These are phyloP conservation scores for Globisporangium acanthophoron DNA, from an alignment of 352 stramenopile genomes.

Conservation along the genomic window DNA sequence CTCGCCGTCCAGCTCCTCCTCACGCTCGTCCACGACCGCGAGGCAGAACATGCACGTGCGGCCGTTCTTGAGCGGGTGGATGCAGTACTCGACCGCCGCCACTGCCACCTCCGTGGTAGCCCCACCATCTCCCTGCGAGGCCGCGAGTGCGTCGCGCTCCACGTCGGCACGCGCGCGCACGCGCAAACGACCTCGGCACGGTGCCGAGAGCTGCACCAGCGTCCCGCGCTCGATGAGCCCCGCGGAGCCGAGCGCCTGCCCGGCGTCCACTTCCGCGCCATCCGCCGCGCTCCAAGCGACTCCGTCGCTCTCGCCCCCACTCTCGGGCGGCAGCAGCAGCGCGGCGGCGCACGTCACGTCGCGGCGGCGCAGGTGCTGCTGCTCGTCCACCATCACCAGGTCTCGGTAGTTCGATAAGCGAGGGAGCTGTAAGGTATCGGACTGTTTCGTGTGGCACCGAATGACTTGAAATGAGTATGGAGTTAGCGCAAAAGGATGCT, in stretches of 20 bases:
- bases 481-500: too few relatives aligned
- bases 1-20: constrained; percentile 54
- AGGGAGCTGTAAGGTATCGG: background rate
- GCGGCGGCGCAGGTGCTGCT: constrained; percentile 64
- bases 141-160: background rate
- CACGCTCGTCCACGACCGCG: constrained; percentile 58
- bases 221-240: constrained; percentile 58
- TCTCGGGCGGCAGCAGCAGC: constrained; percentile 14
- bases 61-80: constrained; percentile 66
- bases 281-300: constrained; percentile 43
- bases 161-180: constrained; percentile 7
- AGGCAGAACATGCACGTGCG: constrained; percentile 82
- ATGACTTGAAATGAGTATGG: too few relatives aligned
- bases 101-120: constrained; percentile 18
- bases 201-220: constrained; percentile 50
- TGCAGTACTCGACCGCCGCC: constrained; percentile 74
- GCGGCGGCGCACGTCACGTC: constrained; percentile 29
- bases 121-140: background rate
- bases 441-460: too few relatives aligned
- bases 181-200: constrained; percentile 89
- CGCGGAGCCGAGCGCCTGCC: constrained; percentile 46
- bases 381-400: constrained; percentile 11
- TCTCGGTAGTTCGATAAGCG: background rate
- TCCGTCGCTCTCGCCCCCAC: constrained; percentile 4
- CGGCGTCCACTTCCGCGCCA: constrained; percentile 44